Conservation (phyloP, 1,139 yeast species). For the Saccharomyces hybrid region DNA sequence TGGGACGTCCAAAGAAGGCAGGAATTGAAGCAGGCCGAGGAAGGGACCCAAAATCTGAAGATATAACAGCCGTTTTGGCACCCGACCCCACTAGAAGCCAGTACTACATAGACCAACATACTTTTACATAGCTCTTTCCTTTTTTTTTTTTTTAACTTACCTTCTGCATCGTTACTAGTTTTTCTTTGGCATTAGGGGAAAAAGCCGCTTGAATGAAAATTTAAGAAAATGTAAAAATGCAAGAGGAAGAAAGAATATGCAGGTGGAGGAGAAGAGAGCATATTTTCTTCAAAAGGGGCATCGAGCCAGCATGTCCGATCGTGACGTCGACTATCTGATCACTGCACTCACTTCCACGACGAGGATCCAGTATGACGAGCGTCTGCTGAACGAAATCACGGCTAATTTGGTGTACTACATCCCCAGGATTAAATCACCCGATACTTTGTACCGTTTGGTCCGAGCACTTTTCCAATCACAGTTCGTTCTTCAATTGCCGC, state of each 20-base stretch:
- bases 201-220: neutral
- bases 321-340: neutral
- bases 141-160: neutral
- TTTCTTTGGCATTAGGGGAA: neutral
- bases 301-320: neutral
- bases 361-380: neutral
- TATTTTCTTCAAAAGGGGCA: neutral
- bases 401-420: conserved; percentile 23
- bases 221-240: neutral
- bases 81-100: neutral
- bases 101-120: neutral
- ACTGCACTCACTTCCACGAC: neutral
- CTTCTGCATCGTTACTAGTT: neutral
- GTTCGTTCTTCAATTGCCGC: conserved; percentile 9
- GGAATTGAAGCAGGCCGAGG: conserved; percentile 34
- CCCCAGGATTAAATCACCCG: conserved; percentile 16
- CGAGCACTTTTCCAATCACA: conserved; percentile 13
- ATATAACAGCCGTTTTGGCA: neutral
- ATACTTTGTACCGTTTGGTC: conserved; percentile 11
- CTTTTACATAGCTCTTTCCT: neutral
- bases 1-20: conserved; percentile 90
- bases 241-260: neutral
- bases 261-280: neutral
- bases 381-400: neutral
- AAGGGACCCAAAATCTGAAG: conserved; percentile 20